A percentile compares a stretch with the other conserved stretches of the same genome.
Conservation (phyloP, 176 grass and related monocot genomes). For the Triticum turgidum region DNA sequence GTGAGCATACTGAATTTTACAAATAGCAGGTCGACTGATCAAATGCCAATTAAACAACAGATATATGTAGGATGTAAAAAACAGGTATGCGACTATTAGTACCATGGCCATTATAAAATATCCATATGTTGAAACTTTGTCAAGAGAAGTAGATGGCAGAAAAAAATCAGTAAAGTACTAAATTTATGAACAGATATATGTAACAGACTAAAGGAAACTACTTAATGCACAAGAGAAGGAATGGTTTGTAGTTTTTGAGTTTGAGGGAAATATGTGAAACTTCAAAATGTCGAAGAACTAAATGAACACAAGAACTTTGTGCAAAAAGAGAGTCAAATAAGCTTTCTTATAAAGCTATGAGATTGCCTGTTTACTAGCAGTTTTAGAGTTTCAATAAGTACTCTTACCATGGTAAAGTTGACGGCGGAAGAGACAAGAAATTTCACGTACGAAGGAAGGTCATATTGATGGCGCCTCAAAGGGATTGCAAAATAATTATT, state of each 20-base stretch:
- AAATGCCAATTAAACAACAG: background rate
- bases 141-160: background rate
- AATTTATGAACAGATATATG: background rate
- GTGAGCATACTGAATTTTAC: background rate
- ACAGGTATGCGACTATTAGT: background rate
- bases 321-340: background rate
- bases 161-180: too few relatives aligned
- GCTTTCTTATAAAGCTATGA: background rate
- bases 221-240: background rate
- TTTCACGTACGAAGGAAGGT: slow-evolving; percentile 46
- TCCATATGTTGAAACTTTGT: background rate
- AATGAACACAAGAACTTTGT: background rate
- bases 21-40: background rate
- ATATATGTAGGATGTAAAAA: background rate
- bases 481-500: slow-evolving; percentile 51
- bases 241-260: background rate
- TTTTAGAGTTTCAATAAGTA: too few relatives aligned
- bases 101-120: background rate
- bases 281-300: background rate
- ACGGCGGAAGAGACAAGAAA: slow-evolving; percentile 35
- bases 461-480: slow-evolving; percentile 34
- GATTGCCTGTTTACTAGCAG: background rate
- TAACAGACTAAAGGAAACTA: background rate
- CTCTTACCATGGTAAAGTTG: slow-evolving; percentile 48
- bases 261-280: background rate